Conservation (phyloP, 352 stramenopile genomes). For the Aphanomyces euteiches region DNA sequence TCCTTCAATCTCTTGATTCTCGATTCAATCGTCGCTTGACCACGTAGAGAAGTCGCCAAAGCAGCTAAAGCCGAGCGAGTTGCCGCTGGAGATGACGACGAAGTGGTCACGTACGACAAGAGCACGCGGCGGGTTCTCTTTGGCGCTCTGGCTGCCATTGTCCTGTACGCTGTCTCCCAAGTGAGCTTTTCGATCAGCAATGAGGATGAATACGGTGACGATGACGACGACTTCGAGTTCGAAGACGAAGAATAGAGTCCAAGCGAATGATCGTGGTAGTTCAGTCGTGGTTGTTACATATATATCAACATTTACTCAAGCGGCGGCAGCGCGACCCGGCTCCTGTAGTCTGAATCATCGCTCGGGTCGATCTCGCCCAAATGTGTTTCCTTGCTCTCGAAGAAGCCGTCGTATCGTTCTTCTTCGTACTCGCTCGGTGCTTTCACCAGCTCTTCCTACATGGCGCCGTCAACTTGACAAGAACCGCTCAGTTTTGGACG, state of each 20-base stretch:
- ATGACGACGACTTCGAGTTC: constrained; percentile 33
- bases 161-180: constrained; percentile 67
- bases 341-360: background rate
- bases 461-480: background rate
- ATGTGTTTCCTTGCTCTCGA: constrained; percentile 17
- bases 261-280: too few species aligned
- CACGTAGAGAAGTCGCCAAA: constrained; percentile 20
- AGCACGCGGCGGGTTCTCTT: constrained; percentile 76
- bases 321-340: constrained; percentile 19
- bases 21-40: background rate
- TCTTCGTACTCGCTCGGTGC: constrained; percentile 25
- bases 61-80: background rate
- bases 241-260: too few species aligned
- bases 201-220: constrained; percentile 41
- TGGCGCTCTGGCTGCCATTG: constrained; percentile 57
- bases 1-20: too few species aligned
- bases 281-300: too few species aligned
- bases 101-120: constrained; percentile 54
- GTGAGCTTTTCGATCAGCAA: constrained; percentile 60
- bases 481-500: background rate
- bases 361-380: constrained; percentile 24
- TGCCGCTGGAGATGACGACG: constrained; percentile 11
- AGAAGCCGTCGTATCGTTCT: constrained; percentile 24
- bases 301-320: constrained; percentile 11
- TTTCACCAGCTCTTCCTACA: constrained; percentile 20